These are phyloP conservation scores for Podospora conica DNA, from an alignment of 495 filamentous ascomycete genomes.

Conservation along the genomic window DNA sequence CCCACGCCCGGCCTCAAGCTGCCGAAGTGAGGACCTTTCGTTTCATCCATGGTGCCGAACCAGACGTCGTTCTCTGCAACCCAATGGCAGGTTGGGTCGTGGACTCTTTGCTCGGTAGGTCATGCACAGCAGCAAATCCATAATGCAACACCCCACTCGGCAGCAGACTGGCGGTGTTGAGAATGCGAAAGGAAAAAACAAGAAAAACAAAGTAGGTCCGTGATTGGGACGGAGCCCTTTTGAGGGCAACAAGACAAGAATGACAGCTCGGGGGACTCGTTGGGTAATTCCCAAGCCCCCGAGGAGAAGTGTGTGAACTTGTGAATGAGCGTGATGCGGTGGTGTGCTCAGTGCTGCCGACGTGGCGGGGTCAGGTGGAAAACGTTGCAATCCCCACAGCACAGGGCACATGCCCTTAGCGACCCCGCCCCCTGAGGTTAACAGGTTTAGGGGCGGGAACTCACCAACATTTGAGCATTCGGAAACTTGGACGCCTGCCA, in stretches of 20 bases:
- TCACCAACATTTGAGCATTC: too few species aligned
- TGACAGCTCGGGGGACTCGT: too few species aligned
- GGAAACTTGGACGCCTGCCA: too few species aligned
- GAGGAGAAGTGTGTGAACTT: background rate
- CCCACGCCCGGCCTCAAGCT: background rate
- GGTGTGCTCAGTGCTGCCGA: background rate
- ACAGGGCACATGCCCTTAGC: too few species aligned
- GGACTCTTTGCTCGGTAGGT: background rate
- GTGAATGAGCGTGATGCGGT: background rate
- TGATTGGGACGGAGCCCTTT: too few species aligned
- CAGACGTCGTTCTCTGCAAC: background rate
- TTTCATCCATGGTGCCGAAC: background rate
- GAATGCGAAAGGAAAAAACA: too few species aligned
- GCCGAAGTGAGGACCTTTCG: background rate
- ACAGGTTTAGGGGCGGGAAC: too few species aligned
- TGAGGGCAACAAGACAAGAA: too few species aligned
- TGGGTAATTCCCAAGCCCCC: background rate
- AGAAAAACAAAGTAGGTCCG: too few species aligned
- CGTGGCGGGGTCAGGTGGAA: background rate
- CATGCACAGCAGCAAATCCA: background rate
- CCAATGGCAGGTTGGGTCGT: background rate
- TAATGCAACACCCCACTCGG: background rate
- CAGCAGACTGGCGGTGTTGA: background rate
- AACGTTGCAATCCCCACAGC: background rate
- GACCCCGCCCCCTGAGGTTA: too few species aligned